These are phyloP conservation scores for Lumnitzera littorea DNA, from an alignment of 345 rosid species.

Conservation along the genomic window DNA sequence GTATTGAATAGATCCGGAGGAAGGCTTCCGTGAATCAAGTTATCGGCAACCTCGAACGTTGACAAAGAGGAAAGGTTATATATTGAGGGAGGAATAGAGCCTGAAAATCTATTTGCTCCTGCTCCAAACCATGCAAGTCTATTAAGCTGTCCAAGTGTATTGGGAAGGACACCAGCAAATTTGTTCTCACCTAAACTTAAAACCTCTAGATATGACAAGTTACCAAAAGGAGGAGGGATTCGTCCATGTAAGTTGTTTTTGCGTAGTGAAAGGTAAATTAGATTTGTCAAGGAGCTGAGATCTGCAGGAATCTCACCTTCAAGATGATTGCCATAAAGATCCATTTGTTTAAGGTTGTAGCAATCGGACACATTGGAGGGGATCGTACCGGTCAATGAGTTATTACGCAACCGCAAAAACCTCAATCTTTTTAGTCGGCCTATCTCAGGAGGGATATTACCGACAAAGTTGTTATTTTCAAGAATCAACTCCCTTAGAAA, in stretches of 20 bases:
- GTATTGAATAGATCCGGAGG: slow-evolving; percentile 8
- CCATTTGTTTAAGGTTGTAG: neutral
- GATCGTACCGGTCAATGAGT: slow-evolving; percentile 14
- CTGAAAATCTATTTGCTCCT: neutral
- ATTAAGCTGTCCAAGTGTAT: slow-evolving; percentile 10
- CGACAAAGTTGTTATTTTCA: neutral
- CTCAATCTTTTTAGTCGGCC: neutral
- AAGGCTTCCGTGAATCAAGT: slow-evolving; percentile 17
- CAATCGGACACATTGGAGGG: slow-evolving; percentile 14
- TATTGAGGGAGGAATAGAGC: slow-evolving; percentile 15
- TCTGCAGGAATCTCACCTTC: slow-evolving; percentile 15
- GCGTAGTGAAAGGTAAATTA: neutral
- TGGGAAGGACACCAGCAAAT: slow-evolving; percentile 12
- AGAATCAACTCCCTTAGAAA: neutral
- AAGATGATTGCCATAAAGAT: neutral
- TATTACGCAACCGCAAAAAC: neutral
- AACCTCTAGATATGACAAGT: slow-evolving; percentile 5
- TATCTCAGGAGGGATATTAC: neutral
- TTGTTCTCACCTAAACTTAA: neutral
- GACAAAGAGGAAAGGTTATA: slow-evolving; percentile 21
- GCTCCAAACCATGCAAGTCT: neutral
- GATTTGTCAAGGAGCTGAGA: slow-evolving; percentile 12
- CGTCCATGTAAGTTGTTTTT: slow-evolving; percentile 17
- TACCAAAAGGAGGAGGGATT: slow-evolving; percentile 21
- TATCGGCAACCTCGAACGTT: rapidly evolving